Evolutionary conservation across 2,329 filamentous ascomycete species (phyloP).

Genomic region (Aspergillus costaricaensis): DNA sequence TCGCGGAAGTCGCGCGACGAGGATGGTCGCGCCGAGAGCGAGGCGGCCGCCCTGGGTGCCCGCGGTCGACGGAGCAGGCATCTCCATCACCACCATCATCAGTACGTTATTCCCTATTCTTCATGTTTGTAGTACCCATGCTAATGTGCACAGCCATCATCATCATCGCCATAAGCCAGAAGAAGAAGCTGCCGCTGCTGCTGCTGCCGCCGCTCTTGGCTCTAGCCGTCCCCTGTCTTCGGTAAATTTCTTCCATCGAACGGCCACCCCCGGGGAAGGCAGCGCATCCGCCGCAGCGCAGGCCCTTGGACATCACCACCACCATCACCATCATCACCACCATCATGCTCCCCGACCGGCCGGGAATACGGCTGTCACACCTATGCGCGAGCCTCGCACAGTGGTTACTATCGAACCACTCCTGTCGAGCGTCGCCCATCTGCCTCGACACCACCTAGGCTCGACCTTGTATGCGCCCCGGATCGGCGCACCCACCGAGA

Average conservation of each 20-base stretch:
- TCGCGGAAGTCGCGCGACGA: constrained; percentile 75
- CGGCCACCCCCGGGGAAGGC: constrained; percentile 32
- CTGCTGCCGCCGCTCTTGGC: constrained; percentile 20
- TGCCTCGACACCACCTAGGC: constrained; percentile 78
- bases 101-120: constrained; percentile 45
- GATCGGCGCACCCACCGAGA: constrained; percentile 53
- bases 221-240: constrained; percentile 30
- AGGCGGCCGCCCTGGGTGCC: constrained; percentile 66
- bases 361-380: constrained; percentile 29
- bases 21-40: constrained; percentile 64
- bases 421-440: constrained; percentile 68
- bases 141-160: constrained; percentile 45
- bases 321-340: constrained; percentile 37
- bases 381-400: constrained; percentile 61
- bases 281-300: constrained; percentile 14
- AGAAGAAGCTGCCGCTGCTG: constrained; percentile 41
- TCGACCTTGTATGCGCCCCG: constrained; percentile 77
- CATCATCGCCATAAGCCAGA: constrained; percentile 59
- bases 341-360: constrained; percentile 33
- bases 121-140: constrained; percentile 1
- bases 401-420: constrained; percentile 70
- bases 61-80: constrained; percentile 62
- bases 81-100: constrained; percentile 62
- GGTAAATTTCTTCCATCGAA: constrained; percentile 31
- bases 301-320: constrained; percentile 38